These are phyloP conservation scores for Calvatia gigantea DNA, from an alignment of 768 basidiomycete genomes.

Conservation along the genomic window DNA sequence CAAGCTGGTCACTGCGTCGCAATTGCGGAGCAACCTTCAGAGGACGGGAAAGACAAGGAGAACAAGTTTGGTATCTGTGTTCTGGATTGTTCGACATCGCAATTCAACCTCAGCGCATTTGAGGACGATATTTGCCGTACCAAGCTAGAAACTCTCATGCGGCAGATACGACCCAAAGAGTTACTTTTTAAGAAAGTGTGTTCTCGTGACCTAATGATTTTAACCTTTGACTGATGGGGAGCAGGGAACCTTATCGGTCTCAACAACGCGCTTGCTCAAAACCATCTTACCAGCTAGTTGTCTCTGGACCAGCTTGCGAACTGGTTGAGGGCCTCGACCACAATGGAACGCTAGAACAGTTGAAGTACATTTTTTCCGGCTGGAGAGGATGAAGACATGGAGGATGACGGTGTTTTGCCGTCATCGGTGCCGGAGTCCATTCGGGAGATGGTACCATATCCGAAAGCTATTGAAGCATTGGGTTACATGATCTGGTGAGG, in stretches of 20 bases:
- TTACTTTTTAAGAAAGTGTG: conserved; percentile 83
- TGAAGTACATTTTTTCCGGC: conserved; percentile 64
- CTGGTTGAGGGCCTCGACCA: conserved; percentile 82
- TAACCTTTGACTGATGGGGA: not conserved
- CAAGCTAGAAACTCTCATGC: conserved; percentile 87
- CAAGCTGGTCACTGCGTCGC: conserved; percentile 95
- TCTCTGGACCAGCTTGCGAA: conserved; percentile 84
- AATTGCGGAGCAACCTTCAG: conserved; percentile 62
- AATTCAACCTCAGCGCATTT: conserved; percentile 88
- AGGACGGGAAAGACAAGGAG: conserved; percentile 34
- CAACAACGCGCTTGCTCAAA: conserved; percentile 81
- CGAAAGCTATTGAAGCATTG: conserved; percentile 74
- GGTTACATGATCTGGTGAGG: conserved; percentile 91
- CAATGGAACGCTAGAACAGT: conserved; percentile 62
- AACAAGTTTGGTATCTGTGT: conserved; percentile 86
- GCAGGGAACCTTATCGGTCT: conserved; percentile 83
- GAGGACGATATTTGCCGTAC: conserved; percentile 93
- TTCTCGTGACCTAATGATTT: not conserved
- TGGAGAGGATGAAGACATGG: conserved; percentile 37
- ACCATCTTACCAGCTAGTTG: conserved; percentile 74
- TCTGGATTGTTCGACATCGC: conserved; percentile 91
- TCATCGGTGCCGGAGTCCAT: conserved; percentile 66
- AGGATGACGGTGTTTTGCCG: conserved; percentile 36
- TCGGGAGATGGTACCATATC: conserved; percentile 61
- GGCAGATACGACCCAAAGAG: conserved; percentile 90